These are phyloP conservation scores for Magnusiomyces fungicola DNA, from an alignment of 1,139 yeast species.

Conservation along the genomic window DNA sequence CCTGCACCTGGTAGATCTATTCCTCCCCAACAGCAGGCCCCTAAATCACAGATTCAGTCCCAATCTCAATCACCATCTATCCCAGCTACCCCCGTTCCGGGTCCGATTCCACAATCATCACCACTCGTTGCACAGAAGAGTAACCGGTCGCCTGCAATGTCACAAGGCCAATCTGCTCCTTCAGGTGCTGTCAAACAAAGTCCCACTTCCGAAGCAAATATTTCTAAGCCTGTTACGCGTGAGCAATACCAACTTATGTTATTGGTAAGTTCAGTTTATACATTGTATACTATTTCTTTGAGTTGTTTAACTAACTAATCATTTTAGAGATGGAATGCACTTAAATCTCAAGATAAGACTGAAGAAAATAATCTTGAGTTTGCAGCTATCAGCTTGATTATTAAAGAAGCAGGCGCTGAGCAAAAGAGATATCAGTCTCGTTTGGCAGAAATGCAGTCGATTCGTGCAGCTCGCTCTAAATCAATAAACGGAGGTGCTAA, in stretches of 20 bases:
- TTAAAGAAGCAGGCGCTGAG: slow-evolving; percentile 29
- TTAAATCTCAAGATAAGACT: slow-evolving; percentile 31
- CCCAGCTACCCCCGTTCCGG: slow-evolving; percentile 3
- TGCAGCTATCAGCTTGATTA: slow-evolving; percentile 30
- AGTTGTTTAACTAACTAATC: background rate
- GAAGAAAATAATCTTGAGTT: slow-evolving; percentile 32
- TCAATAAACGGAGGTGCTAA: background rate
- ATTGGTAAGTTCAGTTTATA: slow-evolving; percentile 24
- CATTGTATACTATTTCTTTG: background rate
- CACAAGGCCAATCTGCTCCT: background rate
- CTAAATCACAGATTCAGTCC: background rate
- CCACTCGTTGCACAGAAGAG: background rate
- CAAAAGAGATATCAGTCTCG: slow-evolving; percentile 35
- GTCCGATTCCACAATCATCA: background rate
- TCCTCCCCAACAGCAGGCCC: background rate
- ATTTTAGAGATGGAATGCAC: slow-evolving; percentile 35
- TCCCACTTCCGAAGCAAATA: slow-evolving; percentile 3
- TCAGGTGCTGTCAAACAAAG: too few species aligned
- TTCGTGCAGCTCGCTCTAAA: background rate
- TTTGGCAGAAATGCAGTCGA: slow-evolving; percentile 23
- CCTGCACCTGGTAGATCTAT: background rate
- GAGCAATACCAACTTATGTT: slow-evolving; percentile 34
- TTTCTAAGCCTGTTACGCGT: slow-evolving; percentile 28
- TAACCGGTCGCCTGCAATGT: background rate
- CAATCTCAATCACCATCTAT: background rate